Evolutionary conservation across 2,329 filamentous ascomycete species (phyloP).

Genomic region (Penicillium sp.): DNA sequence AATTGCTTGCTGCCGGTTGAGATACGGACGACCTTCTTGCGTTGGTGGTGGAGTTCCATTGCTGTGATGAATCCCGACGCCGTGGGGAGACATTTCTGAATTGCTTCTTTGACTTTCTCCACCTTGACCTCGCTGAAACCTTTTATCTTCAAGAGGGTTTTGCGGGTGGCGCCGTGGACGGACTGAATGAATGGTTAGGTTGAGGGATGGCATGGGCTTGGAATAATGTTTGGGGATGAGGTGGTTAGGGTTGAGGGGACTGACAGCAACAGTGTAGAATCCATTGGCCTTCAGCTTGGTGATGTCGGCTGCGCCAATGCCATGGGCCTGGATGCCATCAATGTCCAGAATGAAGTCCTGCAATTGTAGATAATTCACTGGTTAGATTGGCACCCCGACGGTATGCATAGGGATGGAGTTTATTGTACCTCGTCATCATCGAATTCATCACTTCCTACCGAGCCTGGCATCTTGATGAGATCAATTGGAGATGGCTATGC

Average conservation of each 20-base stretch:
- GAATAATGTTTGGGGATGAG: neutral
- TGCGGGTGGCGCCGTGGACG: conserved; percentile 59
- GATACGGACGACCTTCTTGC: conserved; percentile 63
- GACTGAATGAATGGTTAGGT: conserved; percentile 42
- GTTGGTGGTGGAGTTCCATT: conserved; percentile 61
- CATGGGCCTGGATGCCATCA: conserved; percentile 64
- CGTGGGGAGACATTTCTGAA: conserved; percentile 59
- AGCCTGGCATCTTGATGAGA: conserved; percentile 49
- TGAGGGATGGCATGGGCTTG: neutral
- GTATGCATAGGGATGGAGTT: neutral
- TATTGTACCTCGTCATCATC: conserved; percentile 47
- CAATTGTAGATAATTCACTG: conserved; percentile 13
- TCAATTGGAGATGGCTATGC: conserved; percentile 1
- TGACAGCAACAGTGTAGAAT: conserved; percentile 62
- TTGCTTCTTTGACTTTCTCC: conserved; percentile 68
- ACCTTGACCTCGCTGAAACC: conserved; percentile 70
- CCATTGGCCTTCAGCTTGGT: conserved; percentile 62
- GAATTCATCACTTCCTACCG: conserved; percentile 53
- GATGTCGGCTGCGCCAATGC: conserved; percentile 65
- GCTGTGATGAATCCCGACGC: conserved; percentile 64
- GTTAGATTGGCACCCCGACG: neutral
- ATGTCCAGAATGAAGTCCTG: conserved; percentile 63
- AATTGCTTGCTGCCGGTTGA: conserved; percentile 70
- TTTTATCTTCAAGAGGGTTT: conserved; percentile 63
- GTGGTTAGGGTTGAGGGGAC: conserved; percentile 11